Evolutionary conservation across 208 protist genomes (phyloP), one percentile per base, ranked within the genome.

Genomic region (Porcisia hertigi): DNA sequence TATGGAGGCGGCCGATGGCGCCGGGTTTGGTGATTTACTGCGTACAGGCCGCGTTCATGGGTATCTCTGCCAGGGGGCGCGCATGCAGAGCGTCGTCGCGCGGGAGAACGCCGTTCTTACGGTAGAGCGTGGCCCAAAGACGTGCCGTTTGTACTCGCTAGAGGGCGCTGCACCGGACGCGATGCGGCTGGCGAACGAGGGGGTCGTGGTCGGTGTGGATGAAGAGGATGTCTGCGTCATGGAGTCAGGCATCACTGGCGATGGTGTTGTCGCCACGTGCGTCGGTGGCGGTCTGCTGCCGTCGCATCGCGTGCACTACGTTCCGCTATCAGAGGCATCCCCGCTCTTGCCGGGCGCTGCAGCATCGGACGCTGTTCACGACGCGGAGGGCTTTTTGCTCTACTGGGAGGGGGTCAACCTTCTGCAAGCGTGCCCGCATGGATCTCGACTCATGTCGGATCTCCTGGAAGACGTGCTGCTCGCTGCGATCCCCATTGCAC

Each of bases 371-470:
- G 30, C 23, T 23, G 39, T 18, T 16, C 47, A 63, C 52, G 39
- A 41, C 2, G 39, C 25, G 8, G 73, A 69, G 20, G 58, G 63
- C 16, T 79, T 88, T 66, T 66, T 66, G 36, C 47, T 82, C 16
- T 82, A 75, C 71, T 80, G 70, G 71, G 84, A 88, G 52, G 84
- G 84, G 53, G 58, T 84, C 30, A 75, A 47, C 36, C 69, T 83
- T 6, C 63, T 84, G 36, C 73, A 77, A 65, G 71, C 80, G 23
- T 77, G 75, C 54, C 73, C 76, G 14, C 77, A 82, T 63, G 79
- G 76, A 3, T 60, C 76, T 52, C 67, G 53, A 20, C 45, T 77
- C 62, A 81, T 86, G 73, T 43, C 70, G 3, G 77, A 79, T 39
- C 43, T 80, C 36, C 80, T 95, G 54, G 70, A 74, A 47, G 81